Percentiles rank a stretch among this genome's conserved stretches.
Evolutionary conservation across 306 rosid genomes (phyloP).

Genomic region (Gleditsia sinensis): DNA sequence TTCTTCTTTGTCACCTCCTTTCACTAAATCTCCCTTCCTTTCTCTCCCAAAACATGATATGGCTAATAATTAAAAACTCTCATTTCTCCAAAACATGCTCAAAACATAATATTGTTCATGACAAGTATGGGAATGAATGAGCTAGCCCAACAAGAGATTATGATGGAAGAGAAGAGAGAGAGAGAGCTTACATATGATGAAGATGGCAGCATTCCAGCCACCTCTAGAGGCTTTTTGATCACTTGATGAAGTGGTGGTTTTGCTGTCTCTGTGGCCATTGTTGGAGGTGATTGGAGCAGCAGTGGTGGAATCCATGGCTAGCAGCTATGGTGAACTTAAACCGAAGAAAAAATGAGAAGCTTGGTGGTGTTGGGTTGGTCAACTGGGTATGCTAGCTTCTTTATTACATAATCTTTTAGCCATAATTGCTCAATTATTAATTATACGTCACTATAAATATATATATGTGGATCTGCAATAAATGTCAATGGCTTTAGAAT

Average conservation of each 20-base stretch:
- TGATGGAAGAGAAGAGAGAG: not conserved
- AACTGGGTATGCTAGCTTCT: not conserved
- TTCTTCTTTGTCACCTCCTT: too few species aligned
- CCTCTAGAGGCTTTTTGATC: constrained; percentile 30
- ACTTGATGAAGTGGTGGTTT: too few species aligned
- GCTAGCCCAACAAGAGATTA: not conserved
- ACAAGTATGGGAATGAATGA: too few species aligned
- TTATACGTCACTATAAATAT: too few species aligned
- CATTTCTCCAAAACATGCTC: too few species aligned
- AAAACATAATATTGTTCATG: not conserved
- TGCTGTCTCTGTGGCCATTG: too few species aligned
- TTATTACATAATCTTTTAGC: too few species aligned
- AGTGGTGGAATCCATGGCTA: not conserved
- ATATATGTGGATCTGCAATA: not conserved
- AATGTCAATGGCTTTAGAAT: not conserved
- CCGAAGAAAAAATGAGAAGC: not conserved
- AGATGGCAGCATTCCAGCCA: constrained; percentile 67
- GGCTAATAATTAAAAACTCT: too few species aligned
- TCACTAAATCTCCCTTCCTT: too few species aligned
- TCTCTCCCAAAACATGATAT: too few species aligned
- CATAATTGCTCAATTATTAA: too few species aligned
- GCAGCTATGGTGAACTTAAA: not conserved
- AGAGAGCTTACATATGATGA: constrained; percentile 47
- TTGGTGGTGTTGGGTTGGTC: not conserved
- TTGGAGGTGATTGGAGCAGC: not conserved